phyloP scores from a whole-genome alignment of 2,329 filamentous ascomycete species.

The Colletotrichum magnum region DNA sequence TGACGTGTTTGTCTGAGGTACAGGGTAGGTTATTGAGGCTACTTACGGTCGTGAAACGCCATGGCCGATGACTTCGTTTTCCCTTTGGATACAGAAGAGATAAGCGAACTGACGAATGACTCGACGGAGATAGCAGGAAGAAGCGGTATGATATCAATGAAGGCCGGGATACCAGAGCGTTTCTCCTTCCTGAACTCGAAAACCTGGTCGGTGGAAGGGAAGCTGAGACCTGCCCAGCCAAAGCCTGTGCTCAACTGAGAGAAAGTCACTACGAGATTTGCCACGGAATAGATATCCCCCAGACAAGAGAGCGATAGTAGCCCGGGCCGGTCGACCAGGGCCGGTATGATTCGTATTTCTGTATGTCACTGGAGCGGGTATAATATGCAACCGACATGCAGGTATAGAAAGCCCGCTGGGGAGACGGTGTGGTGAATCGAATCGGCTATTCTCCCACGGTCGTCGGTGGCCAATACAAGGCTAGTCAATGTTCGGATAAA shows the following conservation, averaged over 20 bases:
- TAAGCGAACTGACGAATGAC: neutral
- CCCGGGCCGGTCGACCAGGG: conserved; percentile 10
- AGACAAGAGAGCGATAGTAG: neutral
- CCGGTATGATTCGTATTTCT: neutral
- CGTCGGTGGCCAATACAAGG: conserved; percentile 9
- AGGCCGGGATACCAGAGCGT: neutral
- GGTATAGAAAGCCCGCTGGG: no score
- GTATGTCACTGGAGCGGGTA: neutral
- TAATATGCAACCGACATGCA: no score
- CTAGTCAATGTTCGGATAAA: neutral
- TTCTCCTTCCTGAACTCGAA: neutral
- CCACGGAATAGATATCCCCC: neutral
- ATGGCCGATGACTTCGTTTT: conserved; percentile 1
- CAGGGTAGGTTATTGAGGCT: neutral
- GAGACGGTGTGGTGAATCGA: conserved; percentile 2
- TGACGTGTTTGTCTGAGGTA: no score
- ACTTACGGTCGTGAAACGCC: conserved; percentile 38
- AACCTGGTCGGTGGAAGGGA: no score
- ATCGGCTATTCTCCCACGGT: neutral
- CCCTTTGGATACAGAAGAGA: neutral
- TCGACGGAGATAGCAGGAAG: neutral
- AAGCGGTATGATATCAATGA: neutral
- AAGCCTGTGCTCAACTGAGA: neutral
- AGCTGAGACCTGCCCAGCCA: conserved; percentile 35
- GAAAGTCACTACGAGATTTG: neutral